A percentile compares a stretch with the other conserved stretches of the same genome.
Conservation (phyloP, 148 eudicot genomes). For the Hydrangea macrophylla region DNA sequence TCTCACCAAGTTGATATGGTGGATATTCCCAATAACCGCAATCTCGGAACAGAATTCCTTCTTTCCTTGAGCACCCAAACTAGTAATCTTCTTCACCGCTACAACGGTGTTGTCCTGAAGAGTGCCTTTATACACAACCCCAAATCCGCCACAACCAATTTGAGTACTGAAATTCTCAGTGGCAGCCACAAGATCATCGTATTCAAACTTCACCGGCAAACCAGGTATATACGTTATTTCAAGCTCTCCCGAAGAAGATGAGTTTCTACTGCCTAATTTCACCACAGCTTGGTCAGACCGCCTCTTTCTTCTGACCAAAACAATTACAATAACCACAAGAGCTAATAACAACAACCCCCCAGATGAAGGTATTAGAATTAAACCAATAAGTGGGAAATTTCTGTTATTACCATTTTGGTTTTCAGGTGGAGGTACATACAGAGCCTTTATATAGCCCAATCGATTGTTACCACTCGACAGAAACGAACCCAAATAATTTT, state of each 20-base stretch:
- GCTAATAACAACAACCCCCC: too few species aligned
- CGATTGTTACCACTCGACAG: conserved; percentile 19
- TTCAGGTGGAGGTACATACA: conserved; percentile 16
- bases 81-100: conserved; percentile 76
- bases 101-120: conserved; percentile 54
- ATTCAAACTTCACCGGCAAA: conserved; percentile 57
- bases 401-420: not conserved
- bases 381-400: conserved; percentile 36
- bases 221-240: conserved; percentile 72
- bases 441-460: conserved; percentile 52
- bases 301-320: conserved; percentile 42
- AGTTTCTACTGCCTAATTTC: conserved; percentile 17
- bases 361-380: conserved; percentile 49
- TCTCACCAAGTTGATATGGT: conserved; percentile 76
- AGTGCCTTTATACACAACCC: conserved; percentile 63
- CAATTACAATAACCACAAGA: conserved; percentile 29
- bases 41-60: conserved; percentile 79
- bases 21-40: conserved; percentile 71
- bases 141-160: conserved; percentile 87
- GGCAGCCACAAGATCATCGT: conserved; percentile 51
- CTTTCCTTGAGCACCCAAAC: conserved; percentile 56
- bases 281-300: conserved; percentile 11
- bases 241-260: conserved; percentile 43
- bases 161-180: conserved; percentile 55
- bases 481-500: conserved; percentile 54